Percentiles rank a stretch among this genome's conserved stretches.
Evolutionary conservation across 2,329 filamentous ascomycete genomes (phyloP).

Genomic region (Diplodia seriata): DNA sequence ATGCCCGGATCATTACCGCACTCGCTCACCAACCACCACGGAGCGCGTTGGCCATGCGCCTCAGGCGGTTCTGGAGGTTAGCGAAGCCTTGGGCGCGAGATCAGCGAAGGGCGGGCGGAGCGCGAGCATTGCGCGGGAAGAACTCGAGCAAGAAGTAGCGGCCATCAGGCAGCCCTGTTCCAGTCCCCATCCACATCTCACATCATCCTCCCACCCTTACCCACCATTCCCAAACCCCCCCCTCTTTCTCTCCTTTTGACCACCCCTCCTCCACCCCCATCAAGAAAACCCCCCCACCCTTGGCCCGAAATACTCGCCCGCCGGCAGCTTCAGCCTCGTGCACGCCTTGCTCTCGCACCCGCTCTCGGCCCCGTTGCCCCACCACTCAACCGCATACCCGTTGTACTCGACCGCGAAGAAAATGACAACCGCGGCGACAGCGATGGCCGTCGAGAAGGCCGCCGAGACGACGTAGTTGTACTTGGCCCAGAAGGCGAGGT

Average conservation of each 20-base stretch:
- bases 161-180: too few relatives aligned
- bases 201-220: too few relatives aligned
- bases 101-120: too few relatives aligned
- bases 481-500: conserved; percentile 59
- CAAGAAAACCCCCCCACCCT: neutral
- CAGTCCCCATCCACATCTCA: too few relatives aligned
- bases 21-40: too few relatives aligned
- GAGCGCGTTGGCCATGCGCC: too few relatives aligned
- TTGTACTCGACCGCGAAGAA: conserved; percentile 73
- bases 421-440: conserved; percentile 70
- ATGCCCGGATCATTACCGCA: too few relatives aligned
- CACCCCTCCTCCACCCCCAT: neutral
- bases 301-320: conserved; percentile 1
- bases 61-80: too few relatives aligned
- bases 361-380: conserved; percentile 56
- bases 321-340: conserved; percentile 7
- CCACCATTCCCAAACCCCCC: too few relatives aligned
- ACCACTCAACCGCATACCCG: conserved; percentile 62
- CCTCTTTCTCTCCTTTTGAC: neutral
- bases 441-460: conserved; percentile 72
- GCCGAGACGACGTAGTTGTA: conserved; percentile 80
- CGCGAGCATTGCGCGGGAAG: too few relatives aligned
- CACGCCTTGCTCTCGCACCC: conserved; percentile 15
- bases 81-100: too few relatives aligned
- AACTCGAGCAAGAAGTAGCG: too few relatives aligned